Evolutionary conservation across 2,329 filamentous ascomycete genomes (phyloP).

Genomic region (Coniella lustricola): DNA sequence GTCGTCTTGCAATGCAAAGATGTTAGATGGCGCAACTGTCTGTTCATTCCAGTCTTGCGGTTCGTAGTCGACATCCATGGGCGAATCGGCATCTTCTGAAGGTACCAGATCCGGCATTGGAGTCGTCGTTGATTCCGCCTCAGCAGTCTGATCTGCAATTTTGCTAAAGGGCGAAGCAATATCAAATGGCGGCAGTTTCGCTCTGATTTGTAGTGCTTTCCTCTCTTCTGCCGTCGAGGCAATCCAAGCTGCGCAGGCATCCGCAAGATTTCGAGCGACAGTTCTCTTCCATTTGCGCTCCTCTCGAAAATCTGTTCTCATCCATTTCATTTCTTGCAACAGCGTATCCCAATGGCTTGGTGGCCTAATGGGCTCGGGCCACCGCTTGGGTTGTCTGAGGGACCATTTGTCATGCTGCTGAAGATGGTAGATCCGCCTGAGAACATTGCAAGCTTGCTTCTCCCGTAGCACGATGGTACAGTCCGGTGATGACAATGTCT

Average conservation of each 20-base stretch:
- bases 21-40: conserved; percentile 62
- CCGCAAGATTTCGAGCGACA: conserved; percentile 70
- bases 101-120: conserved; percentile 62
- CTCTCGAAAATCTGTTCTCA: conserved; percentile 92
- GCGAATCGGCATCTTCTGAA: conserved; percentile 55
- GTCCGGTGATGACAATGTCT: conserved; percentile 81
- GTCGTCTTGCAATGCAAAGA: conserved; percentile 76
- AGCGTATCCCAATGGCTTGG: conserved; percentile 79
- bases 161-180: conserved; percentile 4
- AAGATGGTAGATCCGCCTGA: conserved; percentile 81
- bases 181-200: conserved; percentile 36
- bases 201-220: conserved; percentile 60
- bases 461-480: conserved; percentile 78
- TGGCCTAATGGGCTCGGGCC: conserved; percentile 69
- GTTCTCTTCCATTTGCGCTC: conserved; percentile 91
- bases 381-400: conserved; percentile 78
- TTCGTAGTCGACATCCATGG: conserved; percentile 37
- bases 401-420: conserved; percentile 93
- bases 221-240: conserved; percentile 56
- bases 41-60: conserved; percentile 26
- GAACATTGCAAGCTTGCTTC: conserved; percentile 76
- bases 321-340: conserved; percentile 92
- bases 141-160: conserved; percentile 7
- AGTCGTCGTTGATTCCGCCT: conserved; percentile 32
- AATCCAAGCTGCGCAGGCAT: conserved; percentile 79